phyloP scores from a whole-genome alignment of 192 early-diverging fungal species.

The Endogone sp. region DNA sequence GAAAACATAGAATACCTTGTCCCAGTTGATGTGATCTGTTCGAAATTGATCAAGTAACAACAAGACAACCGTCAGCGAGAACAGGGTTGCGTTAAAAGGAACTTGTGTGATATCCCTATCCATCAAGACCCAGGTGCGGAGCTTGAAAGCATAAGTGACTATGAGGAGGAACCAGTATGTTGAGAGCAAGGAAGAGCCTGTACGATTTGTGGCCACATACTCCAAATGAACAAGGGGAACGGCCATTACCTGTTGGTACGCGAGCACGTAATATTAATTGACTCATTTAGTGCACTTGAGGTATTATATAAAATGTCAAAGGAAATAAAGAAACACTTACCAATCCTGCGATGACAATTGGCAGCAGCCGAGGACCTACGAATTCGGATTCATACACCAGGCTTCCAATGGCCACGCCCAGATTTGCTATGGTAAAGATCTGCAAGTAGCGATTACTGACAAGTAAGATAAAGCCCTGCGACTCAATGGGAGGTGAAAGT shows the following conservation, averaged over 20 bases:
- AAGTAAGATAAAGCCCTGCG: no score
- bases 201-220: constrained; percentile 22
- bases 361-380: neutral
- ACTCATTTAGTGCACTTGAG: neutral
- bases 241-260: constrained; percentile 13
- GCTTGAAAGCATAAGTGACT: constrained; percentile 27
- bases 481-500: no score
- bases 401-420: neutral
- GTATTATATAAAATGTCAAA: constrained; percentile 17
- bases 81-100: no score
- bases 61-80: no score
- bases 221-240: constrained; percentile 23
- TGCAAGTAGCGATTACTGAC: no score
- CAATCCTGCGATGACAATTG: neutral
- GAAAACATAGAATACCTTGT: no score
- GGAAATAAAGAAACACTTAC: constrained; percentile 7
- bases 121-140: constrained; percentile 28
- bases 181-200: constrained; percentile 47
- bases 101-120: no score
- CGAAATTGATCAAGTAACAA: no score
- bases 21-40: no score
- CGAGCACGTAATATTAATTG: no score
- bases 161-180: constrained; percentile 55
- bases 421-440: neutral
- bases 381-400: neutral